A percentile compares a stretch with the other conserved stretches of the same genome.
These are phyloP conservation scores for Angomonas deanei DNA, from an alignment of 208 protist genomes.

Conservation along the genomic window DNA sequence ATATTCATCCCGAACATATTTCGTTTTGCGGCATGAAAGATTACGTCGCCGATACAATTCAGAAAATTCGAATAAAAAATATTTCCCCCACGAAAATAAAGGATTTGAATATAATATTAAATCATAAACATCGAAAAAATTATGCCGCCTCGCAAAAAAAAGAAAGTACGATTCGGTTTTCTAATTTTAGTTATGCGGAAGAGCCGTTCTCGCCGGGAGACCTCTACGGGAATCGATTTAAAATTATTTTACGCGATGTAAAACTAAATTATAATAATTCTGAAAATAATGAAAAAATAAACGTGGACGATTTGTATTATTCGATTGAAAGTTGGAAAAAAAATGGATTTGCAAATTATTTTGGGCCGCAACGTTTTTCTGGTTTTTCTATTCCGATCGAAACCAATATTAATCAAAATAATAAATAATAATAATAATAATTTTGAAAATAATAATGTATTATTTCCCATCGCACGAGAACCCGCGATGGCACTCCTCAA, in stretches of 20 bases:
- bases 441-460: neutral
- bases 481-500: neutral
- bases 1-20: neutral
- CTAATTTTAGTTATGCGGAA: neutral
- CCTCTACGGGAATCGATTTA: neutral
- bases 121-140: neutral
- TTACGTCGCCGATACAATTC: neutral
- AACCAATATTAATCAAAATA: neutral
- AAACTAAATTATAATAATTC: neutral
- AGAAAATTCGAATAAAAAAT: neutral
- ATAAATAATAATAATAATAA: slow-evolving; percentile 1
- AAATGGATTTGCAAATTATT: neutral
- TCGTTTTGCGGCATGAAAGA: neutral
- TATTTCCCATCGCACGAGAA: neutral
- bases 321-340: neutral
- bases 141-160: too few relatives aligned
- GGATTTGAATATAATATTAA: neutral
- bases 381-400: neutral
- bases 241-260: neutral
- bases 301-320: neutral
- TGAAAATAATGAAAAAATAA: neutral
- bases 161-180: neutral
- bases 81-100: neutral
- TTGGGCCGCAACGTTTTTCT: neutral
- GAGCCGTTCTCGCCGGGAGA: neutral